A percentile compares a stretch with the other conserved stretches of the same genome.
These are phyloP conservation scores for Salix suchowensis DNA, from an alignment of 345 rosid species.

Conservation along the genomic window DNA sequence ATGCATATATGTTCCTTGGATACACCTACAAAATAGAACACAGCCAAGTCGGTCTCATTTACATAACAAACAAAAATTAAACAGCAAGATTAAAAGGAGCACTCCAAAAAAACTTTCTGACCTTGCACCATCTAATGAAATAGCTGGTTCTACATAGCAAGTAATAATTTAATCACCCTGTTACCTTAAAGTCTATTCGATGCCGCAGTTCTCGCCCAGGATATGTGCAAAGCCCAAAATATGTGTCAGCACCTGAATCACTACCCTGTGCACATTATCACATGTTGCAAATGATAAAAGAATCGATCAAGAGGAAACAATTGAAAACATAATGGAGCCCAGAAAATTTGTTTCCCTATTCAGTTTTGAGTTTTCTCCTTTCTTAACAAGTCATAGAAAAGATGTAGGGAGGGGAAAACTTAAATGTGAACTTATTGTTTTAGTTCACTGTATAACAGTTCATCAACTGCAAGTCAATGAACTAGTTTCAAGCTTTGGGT, in stretches of 20 bases:
- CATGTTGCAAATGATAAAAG: not conserved
- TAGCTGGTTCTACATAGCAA: not conserved
- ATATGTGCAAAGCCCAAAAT: constrained; percentile 82
- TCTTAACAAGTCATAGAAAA: not conserved
- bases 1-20: constrained; percentile 83
- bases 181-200: constrained; percentile 88
- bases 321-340: not conserved
- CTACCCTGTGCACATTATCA: constrained; percentile 49
- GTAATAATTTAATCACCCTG: not conserved
- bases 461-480: not conserved
- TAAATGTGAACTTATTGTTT: not conserved
- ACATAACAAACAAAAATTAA: not conserved
- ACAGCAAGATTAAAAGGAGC: not conserved
- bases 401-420: not conserved
- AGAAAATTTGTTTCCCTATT: too few species aligned
- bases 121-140: not conserved
- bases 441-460: not conserved
- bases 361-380: too few species aligned
- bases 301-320: not conserved
- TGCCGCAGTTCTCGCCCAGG: constrained; percentile 79
- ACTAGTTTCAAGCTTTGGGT: not conserved
- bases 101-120: not conserved
- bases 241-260: constrained; percentile 90
- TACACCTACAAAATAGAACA: constrained; percentile 48
- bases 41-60: not conserved